These are phyloP conservation scores for Dissophora globulifera DNA, from an alignment of 192 early-diverging fungal species.

Conservation along the genomic window DNA sequence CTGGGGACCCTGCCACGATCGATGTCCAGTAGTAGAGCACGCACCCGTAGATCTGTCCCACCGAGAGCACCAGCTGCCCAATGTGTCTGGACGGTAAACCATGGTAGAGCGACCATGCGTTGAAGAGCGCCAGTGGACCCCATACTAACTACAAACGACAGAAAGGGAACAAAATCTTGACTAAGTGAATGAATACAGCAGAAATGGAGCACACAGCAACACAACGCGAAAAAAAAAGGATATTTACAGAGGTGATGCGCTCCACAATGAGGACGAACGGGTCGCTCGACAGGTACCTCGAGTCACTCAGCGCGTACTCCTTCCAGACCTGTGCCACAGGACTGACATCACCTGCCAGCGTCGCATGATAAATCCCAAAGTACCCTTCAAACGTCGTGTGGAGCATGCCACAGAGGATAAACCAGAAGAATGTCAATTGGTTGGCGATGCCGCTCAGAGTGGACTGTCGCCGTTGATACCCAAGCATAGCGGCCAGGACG, in stretches of 20 bases:
- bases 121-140: constrained; percentile 64
- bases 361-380: constrained; percentile 73
- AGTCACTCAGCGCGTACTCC: constrained; percentile 90
- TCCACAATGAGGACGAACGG: constrained; percentile 84
- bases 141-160: constrained; percentile 18
- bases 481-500: not conserved
- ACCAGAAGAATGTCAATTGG: constrained; percentile 77
- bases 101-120: constrained; percentile 62
- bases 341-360: constrained; percentile 70
- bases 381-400: constrained; percentile 87
- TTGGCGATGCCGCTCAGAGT: constrained; percentile 7
- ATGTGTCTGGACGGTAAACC: constrained; percentile 64
- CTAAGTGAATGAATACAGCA: too few species aligned
- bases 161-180: constrained; percentile 3
- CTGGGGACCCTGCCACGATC: constrained; percentile 67
- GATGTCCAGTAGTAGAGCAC: constrained; percentile 82
- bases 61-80: constrained; percentile 64
- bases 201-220: too few species aligned
- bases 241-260: constrained; percentile 83
- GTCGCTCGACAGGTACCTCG: constrained; percentile 86
- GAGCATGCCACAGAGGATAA: constrained; percentile 78
- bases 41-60: constrained; percentile 82
- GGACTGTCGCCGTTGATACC: constrained; percentile 5
- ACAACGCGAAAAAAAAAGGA: constrained; percentile 3
- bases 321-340: constrained; percentile 85